Percentiles rank a stretch among this genome's conserved stretches.
Conservation (phyloP, 805 yeast genomes). For the Danielia reshetovae region DNA sequence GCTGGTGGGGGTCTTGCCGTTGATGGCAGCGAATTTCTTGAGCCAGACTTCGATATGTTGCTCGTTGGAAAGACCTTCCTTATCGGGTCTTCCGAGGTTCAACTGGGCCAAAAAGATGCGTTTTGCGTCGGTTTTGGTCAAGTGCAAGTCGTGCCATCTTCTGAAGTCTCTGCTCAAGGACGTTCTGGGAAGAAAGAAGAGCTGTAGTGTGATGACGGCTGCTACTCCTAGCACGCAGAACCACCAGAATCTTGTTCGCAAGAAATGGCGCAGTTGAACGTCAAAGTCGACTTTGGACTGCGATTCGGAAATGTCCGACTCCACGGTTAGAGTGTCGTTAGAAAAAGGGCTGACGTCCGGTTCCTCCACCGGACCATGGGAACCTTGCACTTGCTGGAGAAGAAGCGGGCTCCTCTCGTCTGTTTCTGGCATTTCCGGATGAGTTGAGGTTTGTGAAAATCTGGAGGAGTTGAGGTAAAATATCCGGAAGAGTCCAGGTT, state of each 20-base stretch:
- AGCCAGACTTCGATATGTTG: constrained; percentile 27
- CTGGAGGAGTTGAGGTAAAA: too few species aligned
- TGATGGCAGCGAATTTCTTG: constrained; percentile 23
- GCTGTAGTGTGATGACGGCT: constrained; percentile 53
- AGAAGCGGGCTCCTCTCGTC: too few species aligned
- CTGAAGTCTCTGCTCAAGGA: constrained; percentile 78
- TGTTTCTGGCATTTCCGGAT: too few species aligned
- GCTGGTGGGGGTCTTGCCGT: constrained; percentile 17
- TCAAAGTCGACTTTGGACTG: not conserved
- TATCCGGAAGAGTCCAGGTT: too few species aligned
- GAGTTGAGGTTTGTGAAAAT: too few species aligned
- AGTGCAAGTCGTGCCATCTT: constrained; percentile 60
- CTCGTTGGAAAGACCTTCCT: constrained; percentile 19
- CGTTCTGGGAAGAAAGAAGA: constrained; percentile 79
- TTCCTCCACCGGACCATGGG: too few species aligned
- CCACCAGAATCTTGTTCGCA: constrained; percentile 35
- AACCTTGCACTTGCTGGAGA: too few species aligned
- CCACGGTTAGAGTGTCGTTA: too few species aligned
- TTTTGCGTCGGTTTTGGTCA: constrained; percentile 68
- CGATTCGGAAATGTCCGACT: not conserved
- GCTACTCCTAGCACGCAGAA: constrained; percentile 46
- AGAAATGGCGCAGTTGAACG: not conserved
- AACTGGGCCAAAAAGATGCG: constrained; percentile 47
- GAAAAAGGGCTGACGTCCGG: too few species aligned
- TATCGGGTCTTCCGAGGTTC: constrained; percentile 12